phyloP scores from a whole-genome alignment of 768 basidiomycete genomes.

The Russula griseocarnosa region DNA sequence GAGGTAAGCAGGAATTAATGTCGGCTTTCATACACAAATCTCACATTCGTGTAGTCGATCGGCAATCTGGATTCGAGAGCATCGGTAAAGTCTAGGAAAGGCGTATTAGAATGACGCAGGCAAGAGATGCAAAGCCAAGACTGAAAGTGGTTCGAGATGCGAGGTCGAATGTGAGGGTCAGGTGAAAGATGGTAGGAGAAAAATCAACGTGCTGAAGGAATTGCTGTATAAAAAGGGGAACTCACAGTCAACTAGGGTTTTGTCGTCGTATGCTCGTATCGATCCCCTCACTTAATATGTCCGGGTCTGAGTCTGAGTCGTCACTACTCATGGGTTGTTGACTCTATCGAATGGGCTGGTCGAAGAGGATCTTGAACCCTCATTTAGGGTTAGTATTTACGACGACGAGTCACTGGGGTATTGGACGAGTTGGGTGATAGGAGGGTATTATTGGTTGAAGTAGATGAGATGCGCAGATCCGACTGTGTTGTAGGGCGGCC shows the following conservation, averaged over 20 bases:
- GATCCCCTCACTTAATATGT: not conserved
- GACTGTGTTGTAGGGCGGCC: no score
- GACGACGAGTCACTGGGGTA: no score
- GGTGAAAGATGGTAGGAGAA: not conserved
- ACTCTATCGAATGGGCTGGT: slow-evolving; percentile 1
- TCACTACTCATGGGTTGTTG: slow-evolving; percentile 3
- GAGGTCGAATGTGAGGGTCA: not conserved
- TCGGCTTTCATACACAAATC: no score
- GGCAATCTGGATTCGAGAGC: no score
- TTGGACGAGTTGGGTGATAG: not conserved
- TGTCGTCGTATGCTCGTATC: not conserved
- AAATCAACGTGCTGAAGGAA: not conserved
- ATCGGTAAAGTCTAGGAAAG: no score
- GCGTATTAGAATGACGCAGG: no score
- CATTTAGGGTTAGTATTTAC: not conserved
- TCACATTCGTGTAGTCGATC: no score
- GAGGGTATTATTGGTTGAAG: no score
- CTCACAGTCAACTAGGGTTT: slow-evolving; percentile 22
- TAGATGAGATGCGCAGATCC: not conserved
- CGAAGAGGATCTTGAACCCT: not conserved
- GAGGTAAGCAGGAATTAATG: no score
- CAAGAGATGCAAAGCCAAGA: slow-evolving; percentile 8
- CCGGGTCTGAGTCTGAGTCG: slow-evolving; percentile 12
- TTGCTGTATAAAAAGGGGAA: not conserved
- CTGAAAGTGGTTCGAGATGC: slow-evolving; percentile 12